phyloP scores from a whole-genome alignment of 768 basidiomycete genomes.

The Pleurotus ostreatus region DNA sequence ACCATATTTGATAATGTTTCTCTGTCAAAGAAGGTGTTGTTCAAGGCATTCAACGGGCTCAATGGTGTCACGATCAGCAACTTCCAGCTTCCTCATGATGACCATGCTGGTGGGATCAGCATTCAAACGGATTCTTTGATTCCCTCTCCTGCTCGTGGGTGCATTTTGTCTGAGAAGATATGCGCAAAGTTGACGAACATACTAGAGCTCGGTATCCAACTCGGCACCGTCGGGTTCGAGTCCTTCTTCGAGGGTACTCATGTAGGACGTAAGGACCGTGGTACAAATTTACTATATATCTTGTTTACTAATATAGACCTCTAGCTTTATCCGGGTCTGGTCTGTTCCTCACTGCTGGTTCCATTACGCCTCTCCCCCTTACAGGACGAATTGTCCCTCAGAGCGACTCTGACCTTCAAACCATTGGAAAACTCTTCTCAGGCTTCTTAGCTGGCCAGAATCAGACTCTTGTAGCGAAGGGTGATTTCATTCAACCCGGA shows the following conservation, averaged over 20 bases:
- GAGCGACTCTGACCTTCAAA: conserved; percentile 46
- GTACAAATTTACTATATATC: not conserved
- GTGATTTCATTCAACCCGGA: conserved; percentile 56
- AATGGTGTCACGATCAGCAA: conserved; percentile 69
- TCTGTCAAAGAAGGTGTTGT: conserved; percentile 53
- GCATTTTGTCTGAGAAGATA: not conserved
- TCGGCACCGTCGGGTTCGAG: conserved; percentile 62
- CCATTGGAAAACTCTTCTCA: conserved; percentile 62
- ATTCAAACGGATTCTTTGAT: conserved; percentile 66
- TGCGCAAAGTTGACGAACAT: conserved; percentile 12
- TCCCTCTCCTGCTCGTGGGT: conserved; percentile 63
- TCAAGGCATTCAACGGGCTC: conserved; percentile 70
- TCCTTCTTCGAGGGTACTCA: conserved; percentile 51
- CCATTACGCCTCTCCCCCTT: conserved; percentile 47
- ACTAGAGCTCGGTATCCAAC: conserved; percentile 63
- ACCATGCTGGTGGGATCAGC: conserved; percentile 64
- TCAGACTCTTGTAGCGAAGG: conserved; percentile 54
- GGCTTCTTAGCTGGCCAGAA: conserved; percentile 61
- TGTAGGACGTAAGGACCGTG: conserved; percentile 53
- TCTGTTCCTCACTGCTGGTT: conserved; percentile 46
- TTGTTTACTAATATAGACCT: not conserved
- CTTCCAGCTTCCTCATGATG: conserved; percentile 66
- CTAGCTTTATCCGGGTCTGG: conserved; percentile 49
- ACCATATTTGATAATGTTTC: conserved; percentile 65
- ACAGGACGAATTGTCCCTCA: conserved; percentile 64